phyloP scores from a whole-genome alignment of 495 filamentous ascomycete genomes.

The Schizothecium vesticola region DNA sequence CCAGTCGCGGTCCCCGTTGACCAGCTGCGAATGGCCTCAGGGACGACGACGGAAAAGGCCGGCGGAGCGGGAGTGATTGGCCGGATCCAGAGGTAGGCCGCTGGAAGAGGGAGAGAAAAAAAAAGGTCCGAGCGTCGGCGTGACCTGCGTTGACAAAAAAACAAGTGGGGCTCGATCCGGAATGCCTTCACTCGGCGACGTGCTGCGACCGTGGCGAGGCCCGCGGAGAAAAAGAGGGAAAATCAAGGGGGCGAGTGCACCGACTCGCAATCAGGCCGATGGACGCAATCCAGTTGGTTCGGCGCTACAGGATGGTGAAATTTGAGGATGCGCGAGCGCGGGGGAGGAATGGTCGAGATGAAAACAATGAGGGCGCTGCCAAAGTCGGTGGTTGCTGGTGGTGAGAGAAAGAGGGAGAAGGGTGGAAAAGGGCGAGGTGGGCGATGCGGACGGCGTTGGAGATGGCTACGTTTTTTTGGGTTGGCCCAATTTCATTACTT shows the following conservation, averaged over 20 bases:
- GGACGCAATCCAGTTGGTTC: constrained; percentile 28
- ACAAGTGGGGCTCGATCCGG: constrained; percentile 27
- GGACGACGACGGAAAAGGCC: background rate
- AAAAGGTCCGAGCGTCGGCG: constrained; percentile 18
- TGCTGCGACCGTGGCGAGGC: constrained; percentile 17
- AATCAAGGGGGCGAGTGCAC: constrained; percentile 15
- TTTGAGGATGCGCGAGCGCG: constrained; percentile 28
- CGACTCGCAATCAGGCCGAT: constrained; percentile 14
- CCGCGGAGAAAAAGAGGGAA: constrained; percentile 15
- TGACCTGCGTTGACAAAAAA: constrained; percentile 27
- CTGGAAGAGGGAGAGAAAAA: background rate
- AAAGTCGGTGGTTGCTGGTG: constrained; percentile 47
- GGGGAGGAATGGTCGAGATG: constrained; percentile 41
- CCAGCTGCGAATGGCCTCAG: background rate
- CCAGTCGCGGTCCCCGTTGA: background rate
- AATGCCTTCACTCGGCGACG: constrained; percentile 39
- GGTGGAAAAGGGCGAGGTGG: constrained; percentile 19
- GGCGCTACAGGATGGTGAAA: constrained; percentile 19
- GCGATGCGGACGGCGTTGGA: constrained; percentile 24
- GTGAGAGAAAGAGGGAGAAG: constrained; percentile 27
- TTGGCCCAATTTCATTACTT: constrained; percentile 37
- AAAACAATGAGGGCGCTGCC: constrained; percentile 35
- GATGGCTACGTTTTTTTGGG: constrained; percentile 37
- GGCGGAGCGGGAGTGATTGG: background rate
- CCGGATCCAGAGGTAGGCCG: background rate